phyloP scores from a whole-genome alignment of 257 asterid genomes.

The Lithospermum erythrorhizon region DNA sequence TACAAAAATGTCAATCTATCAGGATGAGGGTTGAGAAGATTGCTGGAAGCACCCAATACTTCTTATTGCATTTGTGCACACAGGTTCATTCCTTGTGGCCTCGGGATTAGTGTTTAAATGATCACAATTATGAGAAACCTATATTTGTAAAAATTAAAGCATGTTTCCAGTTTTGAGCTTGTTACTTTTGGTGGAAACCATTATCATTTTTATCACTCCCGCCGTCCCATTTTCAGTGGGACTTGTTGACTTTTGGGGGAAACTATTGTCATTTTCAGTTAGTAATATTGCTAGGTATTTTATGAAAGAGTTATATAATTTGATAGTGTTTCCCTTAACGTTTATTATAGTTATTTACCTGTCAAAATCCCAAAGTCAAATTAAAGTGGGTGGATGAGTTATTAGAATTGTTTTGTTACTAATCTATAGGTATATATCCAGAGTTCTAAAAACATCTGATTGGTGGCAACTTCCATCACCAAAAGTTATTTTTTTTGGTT shows the following conservation, averaged over 20 bases:
- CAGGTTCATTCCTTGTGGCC: constrained; percentile 37
- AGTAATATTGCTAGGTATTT: no score
- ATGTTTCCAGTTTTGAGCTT: background rate
- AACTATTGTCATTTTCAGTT: no score
- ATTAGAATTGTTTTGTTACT: background rate
- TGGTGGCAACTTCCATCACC: background rate
- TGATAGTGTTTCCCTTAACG: no score
- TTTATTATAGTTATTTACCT: no score
- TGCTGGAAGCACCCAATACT: constrained; percentile 61
- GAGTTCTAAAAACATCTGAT: background rate
- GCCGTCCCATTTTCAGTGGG: no score
- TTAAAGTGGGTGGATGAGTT: background rate
- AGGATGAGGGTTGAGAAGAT: constrained; percentile 77
- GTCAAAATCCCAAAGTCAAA: background rate
- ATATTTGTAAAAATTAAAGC: background rate
- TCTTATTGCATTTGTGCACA: constrained; percentile 77
- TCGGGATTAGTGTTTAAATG: background rate
- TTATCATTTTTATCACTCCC: no score
- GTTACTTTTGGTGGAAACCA: no score
- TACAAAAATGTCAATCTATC: constrained; percentile 5
- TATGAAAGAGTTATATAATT: no score
- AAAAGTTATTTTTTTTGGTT: background rate
- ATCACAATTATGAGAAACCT: background rate
- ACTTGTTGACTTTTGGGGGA: no score
- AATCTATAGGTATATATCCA: background rate